Evolutionary conservation across 148 eudicot genomes (phyloP).

Genomic region (Mesembryanthemum crystallinum): DNA sequence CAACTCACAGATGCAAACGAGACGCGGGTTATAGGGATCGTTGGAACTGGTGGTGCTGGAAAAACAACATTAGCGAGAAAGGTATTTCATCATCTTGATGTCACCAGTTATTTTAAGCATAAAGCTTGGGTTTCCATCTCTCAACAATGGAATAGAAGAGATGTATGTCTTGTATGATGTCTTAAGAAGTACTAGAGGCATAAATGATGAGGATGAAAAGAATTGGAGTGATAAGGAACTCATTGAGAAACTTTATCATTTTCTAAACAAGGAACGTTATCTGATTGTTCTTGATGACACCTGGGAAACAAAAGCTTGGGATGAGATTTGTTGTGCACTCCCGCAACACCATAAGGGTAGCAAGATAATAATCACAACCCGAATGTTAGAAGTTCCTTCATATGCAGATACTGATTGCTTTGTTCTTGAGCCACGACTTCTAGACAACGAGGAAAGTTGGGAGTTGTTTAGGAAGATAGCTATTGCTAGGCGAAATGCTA

Average conservation of each 20-base stretch:
- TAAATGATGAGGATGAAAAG: background rate
- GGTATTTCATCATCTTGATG: background rate
- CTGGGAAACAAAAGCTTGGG: background rate
- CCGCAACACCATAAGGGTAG: background rate
- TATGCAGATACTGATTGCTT: constrained; percentile 1
- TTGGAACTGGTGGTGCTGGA: constrained; percentile 1
- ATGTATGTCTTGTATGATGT: background rate
- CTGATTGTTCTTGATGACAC: background rate
- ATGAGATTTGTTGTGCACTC: background rate
- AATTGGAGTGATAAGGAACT: background rate
- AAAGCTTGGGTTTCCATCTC: constrained; percentile 3
- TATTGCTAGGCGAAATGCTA: background rate
- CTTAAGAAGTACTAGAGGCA: background rate
- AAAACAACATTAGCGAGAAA: background rate
- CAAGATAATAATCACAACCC: background rate
- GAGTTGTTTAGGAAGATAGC: background rate
- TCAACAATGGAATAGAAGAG: background rate
- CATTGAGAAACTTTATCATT: background rate
- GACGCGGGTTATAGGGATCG: background rate
- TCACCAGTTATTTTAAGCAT: background rate
- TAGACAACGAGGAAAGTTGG: background rate
- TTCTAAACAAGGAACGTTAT: background rate
- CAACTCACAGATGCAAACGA: background rate
- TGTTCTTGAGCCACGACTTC: constrained; percentile 1
- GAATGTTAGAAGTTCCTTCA: background rate